Conservation (phyloP, 2,329 filamentous ascomycete genomes). For the Bipolaris zeicola region DNA sequence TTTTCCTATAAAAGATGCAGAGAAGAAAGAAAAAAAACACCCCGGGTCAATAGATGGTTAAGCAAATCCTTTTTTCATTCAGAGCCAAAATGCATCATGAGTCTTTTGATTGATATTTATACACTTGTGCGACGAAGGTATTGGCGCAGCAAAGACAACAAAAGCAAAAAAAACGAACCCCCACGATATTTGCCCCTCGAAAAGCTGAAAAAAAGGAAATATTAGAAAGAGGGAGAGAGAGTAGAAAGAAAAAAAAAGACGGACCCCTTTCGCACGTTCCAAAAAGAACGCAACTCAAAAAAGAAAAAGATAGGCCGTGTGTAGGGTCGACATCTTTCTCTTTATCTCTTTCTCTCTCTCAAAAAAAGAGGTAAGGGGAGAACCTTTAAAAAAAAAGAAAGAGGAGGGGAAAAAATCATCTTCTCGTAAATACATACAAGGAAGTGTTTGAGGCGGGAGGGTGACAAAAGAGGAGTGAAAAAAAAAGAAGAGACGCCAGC, state of each 20-base stretch:
- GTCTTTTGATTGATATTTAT: not conserved
- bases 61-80: not conserved
- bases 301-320: not conserved
- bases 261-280: not conserved
- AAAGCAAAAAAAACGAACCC: no score
- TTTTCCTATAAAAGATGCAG: not conserved
- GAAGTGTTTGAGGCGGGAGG: not conserved
- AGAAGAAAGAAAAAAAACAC: not conserved
- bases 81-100: not conserved
- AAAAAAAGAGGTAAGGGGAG: not conserved
- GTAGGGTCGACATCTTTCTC: no score
- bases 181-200: not conserved
- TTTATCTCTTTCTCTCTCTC: no score
- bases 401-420: constrained; percentile 5
- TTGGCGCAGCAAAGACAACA: not conserved
- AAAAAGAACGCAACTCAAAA: not conserved
- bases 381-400: not conserved
- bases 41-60: not conserved
- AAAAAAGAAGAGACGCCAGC: constrained; percentile 8
- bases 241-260: not conserved
- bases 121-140: not conserved
- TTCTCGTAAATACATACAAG: constrained; percentile 11
- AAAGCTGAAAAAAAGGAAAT: not conserved
- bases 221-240: not conserved
- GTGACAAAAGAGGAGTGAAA: not conserved